A percentile compares a stretch with the other conserved stretches of the same genome.
These are phyloP conservation scores for Acephala macrosclerotiorum DNA, from an alignment of 2,329 filamentous ascomycete species.

Conservation along the genomic window DNA sequence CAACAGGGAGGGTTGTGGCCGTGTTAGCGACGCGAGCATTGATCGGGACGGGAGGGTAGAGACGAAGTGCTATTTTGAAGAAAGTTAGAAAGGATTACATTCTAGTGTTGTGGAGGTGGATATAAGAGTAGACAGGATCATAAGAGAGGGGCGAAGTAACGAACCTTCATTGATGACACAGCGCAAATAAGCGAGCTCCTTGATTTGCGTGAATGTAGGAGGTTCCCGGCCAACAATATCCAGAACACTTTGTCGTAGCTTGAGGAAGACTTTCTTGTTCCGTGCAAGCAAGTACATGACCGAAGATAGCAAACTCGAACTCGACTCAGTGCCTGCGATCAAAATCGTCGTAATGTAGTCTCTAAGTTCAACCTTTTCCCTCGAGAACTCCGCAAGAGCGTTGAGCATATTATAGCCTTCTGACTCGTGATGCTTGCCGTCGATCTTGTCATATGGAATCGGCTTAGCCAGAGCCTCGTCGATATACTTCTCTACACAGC, in stretches of 20 bases:
- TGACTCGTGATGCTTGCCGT: not conserved
- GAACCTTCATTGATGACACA: conserved; percentile 15
- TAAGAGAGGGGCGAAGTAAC: not conserved
- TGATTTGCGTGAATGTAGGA: conserved; percentile 7
- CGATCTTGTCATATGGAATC: not conserved
- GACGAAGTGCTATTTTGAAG: conserved; percentile 26
- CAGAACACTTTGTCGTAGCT: conserved; percentile 6
- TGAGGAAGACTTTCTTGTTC: not conserved
- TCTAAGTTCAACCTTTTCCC: not conserved
- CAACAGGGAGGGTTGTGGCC: conserved; percentile 28
- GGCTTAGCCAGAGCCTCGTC: too few species aligned
- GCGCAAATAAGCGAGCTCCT: conserved; percentile 1
- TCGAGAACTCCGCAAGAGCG: not conserved
- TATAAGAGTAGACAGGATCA: not conserved
- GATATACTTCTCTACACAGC: conserved; percentile 2
- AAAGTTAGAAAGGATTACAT: not conserved
- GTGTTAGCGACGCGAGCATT: conserved; percentile 30
- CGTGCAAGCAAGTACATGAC: conserved; percentile 9
- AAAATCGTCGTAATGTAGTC: not conserved
- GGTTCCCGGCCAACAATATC: conserved; percentile 6
- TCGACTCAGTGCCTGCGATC: conserved; percentile 12
- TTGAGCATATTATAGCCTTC: not conserved
- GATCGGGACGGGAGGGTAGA: conserved; percentile 32
- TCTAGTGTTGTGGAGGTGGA: too few species aligned
- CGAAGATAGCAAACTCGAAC: not conserved